A percentile compares a stretch with the other conserved stretches of the same genome.
Evolutionary conservation across 176 grass and related monocot genomes (phyloP).

Genomic region (Puya raimondii): DNA sequence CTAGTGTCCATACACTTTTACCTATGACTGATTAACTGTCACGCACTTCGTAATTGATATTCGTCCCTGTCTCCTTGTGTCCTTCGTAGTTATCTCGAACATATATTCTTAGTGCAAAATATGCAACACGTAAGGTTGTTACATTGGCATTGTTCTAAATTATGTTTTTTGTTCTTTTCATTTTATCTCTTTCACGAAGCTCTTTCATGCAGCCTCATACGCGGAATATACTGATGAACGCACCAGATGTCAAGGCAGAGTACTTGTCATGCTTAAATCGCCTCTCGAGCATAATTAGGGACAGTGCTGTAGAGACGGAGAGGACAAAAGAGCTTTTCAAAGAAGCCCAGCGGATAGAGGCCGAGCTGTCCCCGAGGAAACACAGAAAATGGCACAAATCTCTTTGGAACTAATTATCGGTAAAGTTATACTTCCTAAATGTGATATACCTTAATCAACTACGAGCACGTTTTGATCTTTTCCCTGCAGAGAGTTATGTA

Average conservation of each 20-base stretch:
- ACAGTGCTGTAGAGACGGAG: not conserved
- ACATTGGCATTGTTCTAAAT: not conserved
- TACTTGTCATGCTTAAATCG: conserved; percentile 36
- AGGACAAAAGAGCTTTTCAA: conserved; percentile 19
- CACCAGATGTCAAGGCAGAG: conserved; percentile 19
- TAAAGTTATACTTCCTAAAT: no score
- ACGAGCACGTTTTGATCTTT: no score
- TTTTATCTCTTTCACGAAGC: not conserved
- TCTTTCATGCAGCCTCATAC: conserved; percentile 31
- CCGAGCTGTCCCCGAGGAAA: conserved; percentile 25
- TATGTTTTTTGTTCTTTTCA: not conserved
- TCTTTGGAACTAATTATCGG: no score
- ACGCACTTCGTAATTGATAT: no score
- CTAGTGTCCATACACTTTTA: no score
- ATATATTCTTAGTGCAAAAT: no score
- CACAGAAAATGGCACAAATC: not conserved
- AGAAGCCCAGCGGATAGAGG: conserved; percentile 34
- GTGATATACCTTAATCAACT: no score
- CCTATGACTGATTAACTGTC: no score
- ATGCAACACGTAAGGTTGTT: not conserved
- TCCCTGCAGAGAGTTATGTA: no score
- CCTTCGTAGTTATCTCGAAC: no score
- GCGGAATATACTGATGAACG: conserved; percentile 28
- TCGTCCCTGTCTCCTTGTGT: no score
- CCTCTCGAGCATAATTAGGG: conserved; percentile 12